These are phyloP conservation scores for Globisporangium paddicum DNA, from an alignment of 352 stramenopile species.

Conservation along the genomic window DNA sequence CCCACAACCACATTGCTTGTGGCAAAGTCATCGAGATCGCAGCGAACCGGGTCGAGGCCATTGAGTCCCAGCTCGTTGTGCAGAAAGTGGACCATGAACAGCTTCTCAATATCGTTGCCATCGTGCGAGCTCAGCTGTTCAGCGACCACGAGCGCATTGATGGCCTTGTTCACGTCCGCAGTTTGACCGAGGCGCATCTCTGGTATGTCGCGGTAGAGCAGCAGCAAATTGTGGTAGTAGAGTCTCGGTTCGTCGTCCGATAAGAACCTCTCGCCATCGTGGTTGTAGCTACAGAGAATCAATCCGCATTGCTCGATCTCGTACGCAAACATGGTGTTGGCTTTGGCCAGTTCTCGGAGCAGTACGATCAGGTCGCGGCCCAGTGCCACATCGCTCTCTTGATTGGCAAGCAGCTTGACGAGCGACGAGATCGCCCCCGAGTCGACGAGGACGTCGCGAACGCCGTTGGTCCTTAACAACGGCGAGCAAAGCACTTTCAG, in stretches of 20 bases:
- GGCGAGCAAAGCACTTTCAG: background rate
- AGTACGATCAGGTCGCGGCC: background rate
- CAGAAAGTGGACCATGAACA: background rate
- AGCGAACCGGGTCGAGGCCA: background rate
- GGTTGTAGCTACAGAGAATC: background rate
- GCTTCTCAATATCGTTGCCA: background rate
- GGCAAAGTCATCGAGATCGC: background rate
- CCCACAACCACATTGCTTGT: background rate
- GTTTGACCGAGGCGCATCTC: background rate
- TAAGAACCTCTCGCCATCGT: background rate
- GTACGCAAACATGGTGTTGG: background rate
- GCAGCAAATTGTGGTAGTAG: background rate
- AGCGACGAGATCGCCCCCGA: background rate
- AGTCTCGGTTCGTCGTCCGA: background rate
- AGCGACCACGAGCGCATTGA: background rate
- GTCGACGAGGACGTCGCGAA: background rate
- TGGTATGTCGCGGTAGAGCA: background rate
- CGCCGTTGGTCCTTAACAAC: background rate
- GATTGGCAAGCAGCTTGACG: background rate
- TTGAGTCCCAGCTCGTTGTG: background rate
- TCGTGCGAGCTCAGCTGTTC: background rate
- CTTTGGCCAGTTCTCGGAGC: background rate
- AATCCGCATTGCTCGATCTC: background rate
- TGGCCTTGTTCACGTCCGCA: background rate
- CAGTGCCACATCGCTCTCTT: background rate